phyloP scores from a whole-genome alignment of 192 early-diverging fungal species.

The Coemansia sp. region DNA sequence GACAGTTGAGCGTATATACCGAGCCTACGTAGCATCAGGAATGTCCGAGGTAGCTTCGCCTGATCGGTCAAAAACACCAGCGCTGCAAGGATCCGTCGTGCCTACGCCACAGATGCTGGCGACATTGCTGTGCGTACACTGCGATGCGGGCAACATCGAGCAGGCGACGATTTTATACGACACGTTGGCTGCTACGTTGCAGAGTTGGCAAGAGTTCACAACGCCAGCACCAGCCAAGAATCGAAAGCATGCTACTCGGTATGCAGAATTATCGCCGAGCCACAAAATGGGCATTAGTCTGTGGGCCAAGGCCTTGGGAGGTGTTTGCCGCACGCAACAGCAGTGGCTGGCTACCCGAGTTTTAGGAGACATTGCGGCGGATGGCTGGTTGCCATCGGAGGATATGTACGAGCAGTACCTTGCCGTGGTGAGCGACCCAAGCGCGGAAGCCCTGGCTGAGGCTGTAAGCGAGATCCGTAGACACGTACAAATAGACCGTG shows the following conservation, averaged over 20 bases:
- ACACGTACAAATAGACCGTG: background rate
- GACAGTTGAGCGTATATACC: conserved; percentile 45
- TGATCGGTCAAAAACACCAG: conserved; percentile 17
- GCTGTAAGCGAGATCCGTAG: conserved; percentile 9
- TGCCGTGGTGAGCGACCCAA: conserved; percentile 9
- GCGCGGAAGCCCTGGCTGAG: conserved; percentile 3
- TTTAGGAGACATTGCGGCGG: conserved; percentile 25
- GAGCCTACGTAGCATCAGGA: conserved; percentile 33
- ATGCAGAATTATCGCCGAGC: background rate
- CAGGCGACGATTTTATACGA: conserved; percentile 41
- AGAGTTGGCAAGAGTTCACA: background rate
- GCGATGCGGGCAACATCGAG: conserved; percentile 28
- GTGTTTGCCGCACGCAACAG: conserved; percentile 18
- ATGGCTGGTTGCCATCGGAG: conserved; percentile 28
- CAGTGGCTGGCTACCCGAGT: conserved; percentile 37
- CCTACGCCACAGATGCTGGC: conserved; percentile 30
- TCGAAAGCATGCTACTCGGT: background rate
- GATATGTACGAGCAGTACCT: conserved; percentile 27
- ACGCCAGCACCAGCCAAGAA: background rate
- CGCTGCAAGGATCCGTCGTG: conserved; percentile 39
- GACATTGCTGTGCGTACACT: conserved; percentile 21
- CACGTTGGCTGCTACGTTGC: conserved; percentile 18
- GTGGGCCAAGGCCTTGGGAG: conserved; percentile 18
- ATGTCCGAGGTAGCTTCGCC: conserved; percentile 42
- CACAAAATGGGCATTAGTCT: conserved; percentile 6